Evolutionary conservation across 306 rosid species (phyloP).

Genomic region (Purshia tridentata): DNA sequence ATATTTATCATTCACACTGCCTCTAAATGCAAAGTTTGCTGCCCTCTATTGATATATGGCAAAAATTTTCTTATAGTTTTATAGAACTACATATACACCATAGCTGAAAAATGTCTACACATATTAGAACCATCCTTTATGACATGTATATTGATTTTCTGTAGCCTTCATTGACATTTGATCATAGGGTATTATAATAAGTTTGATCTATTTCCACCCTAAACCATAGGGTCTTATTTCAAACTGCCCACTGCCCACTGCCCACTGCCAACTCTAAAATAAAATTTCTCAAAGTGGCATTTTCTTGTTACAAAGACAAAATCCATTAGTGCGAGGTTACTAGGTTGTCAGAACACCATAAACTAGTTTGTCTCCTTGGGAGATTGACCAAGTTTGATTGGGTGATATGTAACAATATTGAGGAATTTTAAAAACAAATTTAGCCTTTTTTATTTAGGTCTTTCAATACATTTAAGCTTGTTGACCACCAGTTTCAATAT

Average conservation of each 20-base stretch:
- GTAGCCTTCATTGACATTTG: not conserved
- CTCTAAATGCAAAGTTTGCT: not conserved
- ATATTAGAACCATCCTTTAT: not conserved
- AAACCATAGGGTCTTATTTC: not conserved
- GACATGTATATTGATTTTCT: not conserved
- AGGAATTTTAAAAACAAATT: not conserved
- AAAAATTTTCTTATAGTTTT: not conserved
- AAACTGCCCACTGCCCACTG: not conserved
- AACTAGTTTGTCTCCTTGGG: not conserved
- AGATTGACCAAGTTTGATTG: not conserved
- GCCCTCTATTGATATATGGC: not conserved
- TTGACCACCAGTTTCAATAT: no score
- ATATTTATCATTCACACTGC: not conserved
- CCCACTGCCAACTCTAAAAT: no score
- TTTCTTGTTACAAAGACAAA: not conserved
- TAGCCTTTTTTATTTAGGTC: not conserved
- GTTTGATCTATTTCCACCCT: no score
- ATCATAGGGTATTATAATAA: not conserved
- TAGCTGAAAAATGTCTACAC: not conserved
- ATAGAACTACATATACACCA: not conserved
- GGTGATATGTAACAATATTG: not conserved
- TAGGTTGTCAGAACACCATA: not conserved
- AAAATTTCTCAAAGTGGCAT: not conserved
- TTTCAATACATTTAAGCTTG: not conserved
- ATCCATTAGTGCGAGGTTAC: not conserved